phyloP scores from a whole-genome alignment of 768 basidiomycete genomes.

The Gloeopeniophorella convolvens region DNA sequence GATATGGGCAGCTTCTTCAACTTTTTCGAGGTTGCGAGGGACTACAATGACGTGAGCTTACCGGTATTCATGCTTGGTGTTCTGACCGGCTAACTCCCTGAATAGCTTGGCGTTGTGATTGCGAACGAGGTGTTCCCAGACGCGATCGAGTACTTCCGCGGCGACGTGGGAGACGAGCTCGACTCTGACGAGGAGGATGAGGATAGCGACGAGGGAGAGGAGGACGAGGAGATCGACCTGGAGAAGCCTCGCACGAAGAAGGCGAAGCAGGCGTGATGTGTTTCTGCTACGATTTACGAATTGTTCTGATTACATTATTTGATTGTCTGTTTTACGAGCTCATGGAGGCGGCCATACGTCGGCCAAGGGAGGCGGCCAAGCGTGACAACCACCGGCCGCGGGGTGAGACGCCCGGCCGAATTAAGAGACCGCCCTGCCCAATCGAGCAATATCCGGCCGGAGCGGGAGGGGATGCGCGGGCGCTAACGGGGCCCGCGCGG shows the following conservation, averaged over 20 bases:
- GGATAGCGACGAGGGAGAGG: conserved; percentile 72
- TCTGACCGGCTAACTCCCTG: conserved; percentile 9
- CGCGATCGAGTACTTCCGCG: conserved; percentile 77
- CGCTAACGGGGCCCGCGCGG: no score
- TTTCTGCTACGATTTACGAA: conserved; percentile 1
- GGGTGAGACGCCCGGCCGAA: no score
- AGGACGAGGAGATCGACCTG: conserved; percentile 73
- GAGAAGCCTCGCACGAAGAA: conserved; percentile 79
- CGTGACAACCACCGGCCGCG: no score
- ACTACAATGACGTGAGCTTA: conserved; percentile 59
- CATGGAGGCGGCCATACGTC: no score
- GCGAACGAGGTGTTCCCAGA: conserved; percentile 76
- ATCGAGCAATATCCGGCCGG: no score
- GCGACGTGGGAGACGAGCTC: conserved; percentile 50
- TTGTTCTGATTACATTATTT: no score
- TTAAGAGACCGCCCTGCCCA: no score
- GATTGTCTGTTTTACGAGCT: no score
- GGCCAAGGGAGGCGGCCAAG: no score
- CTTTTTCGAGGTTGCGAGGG: conserved; percentile 64
- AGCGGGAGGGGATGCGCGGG: no score
- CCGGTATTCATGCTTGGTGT: conserved; percentile 2
- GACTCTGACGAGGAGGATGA: conserved; percentile 63
- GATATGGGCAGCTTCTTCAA: conserved; percentile 87
- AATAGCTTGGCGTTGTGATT: conserved; percentile 63
- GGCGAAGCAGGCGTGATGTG: conserved; percentile 46